Evolutionary conservation across 441 rosid genomes (phyloP), one percentile per base, ranked within the genome.

Genomic region (Mallotus japonicus): DNA sequence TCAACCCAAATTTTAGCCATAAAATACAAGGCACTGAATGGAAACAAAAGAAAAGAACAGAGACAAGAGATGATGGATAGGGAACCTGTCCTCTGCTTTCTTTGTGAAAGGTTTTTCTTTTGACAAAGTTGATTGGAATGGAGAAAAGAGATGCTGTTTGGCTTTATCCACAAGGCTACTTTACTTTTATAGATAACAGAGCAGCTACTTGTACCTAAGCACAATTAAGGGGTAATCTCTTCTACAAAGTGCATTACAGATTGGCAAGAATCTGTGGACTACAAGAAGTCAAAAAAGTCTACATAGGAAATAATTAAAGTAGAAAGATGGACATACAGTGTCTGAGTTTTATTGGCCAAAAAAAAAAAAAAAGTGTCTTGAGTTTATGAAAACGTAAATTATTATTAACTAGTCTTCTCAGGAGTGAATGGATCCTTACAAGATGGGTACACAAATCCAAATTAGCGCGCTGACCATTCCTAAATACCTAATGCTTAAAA

Each of bases 1-100:
- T 92, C 97, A 16, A 94, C 75, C 73, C 85, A 83, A 51, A 88
- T 84, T 80, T 90, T 92, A 12, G 92, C 94, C 97, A 88, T 92
- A 57, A 71, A 42, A 75, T 17, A 73, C 44, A 44, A 63, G 50
- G 2, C 40, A 55, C 76, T 55, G 62, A 0, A 24, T 2, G 2
- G 28, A 34, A 34, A 34, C 40, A 34, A 34, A 34, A 34, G 40
- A 34, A 34, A 34, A 34, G 5, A 34, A 34, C 40, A 34, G 5
- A 34, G 40, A 51, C 19, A 17, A 14, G 47, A 71, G 55, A 65
- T 14, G 55, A 20, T 24, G 28, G 28, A 24, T 58, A 60, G 69
- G 55, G 67, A 67, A 20, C 44, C 46, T 78, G 70, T 70, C 71
- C 71, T 44, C 10, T 44, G 47, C 40, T 34, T 34, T 34, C 40